Conservation (phyloP, 352 stramenopile genomes). For the Thalassiosira hispida region DNA sequence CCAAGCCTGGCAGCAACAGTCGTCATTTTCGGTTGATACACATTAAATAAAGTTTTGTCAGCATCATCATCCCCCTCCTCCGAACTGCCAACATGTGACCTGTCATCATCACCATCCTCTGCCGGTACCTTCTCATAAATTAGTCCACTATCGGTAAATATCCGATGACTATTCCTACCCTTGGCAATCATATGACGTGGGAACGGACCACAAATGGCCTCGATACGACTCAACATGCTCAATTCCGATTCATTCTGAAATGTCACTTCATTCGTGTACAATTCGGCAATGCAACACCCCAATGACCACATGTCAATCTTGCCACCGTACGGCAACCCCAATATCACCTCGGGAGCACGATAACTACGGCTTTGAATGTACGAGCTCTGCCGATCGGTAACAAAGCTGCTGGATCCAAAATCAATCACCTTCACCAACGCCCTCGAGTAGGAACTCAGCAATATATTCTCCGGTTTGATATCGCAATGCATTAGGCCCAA, state of each 20-base stretch:
- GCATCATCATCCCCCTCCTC: conserved; percentile 20
- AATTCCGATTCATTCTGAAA: conserved; percentile 89
- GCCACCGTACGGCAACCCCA: conserved; percentile 88
- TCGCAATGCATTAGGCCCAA: conserved; percentile 95
- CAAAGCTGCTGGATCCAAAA: conserved; percentile 91
- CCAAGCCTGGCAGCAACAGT: conserved; percentile 69
- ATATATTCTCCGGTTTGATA: conserved; percentile 94
- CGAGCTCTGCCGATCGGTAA: conserved; percentile 86
- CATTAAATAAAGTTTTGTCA: conserved; percentile 54
- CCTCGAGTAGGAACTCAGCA: conserved; percentile 74
- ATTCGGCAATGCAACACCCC: conserved; percentile 89
- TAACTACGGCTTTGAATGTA: conserved; percentile 92
- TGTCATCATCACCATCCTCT: conserved; percentile 53
- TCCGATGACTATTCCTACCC: conserved; percentile 75
- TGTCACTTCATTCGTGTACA: conserved; percentile 88
- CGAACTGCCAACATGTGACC: conserved; percentile 18
- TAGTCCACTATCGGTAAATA: conserved; percentile 84
- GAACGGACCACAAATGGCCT: conserved; percentile 82
- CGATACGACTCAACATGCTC: conserved; percentile 92
- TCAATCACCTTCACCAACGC: conserved; percentile 91
- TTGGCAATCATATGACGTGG: conserved; percentile 82
- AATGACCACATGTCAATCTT: conserved; percentile 93
- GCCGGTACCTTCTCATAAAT: conserved; percentile 83
- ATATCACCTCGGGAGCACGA: conserved; percentile 91
- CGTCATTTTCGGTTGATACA: conserved; percentile 82